A percentile compares a stretch with the other conserved stretches of the same genome.
These are phyloP conservation scores for Malassezia pachydermatis DNA, from an alignment of 1,284 basidiomycete species.

Conservation along the genomic window DNA sequence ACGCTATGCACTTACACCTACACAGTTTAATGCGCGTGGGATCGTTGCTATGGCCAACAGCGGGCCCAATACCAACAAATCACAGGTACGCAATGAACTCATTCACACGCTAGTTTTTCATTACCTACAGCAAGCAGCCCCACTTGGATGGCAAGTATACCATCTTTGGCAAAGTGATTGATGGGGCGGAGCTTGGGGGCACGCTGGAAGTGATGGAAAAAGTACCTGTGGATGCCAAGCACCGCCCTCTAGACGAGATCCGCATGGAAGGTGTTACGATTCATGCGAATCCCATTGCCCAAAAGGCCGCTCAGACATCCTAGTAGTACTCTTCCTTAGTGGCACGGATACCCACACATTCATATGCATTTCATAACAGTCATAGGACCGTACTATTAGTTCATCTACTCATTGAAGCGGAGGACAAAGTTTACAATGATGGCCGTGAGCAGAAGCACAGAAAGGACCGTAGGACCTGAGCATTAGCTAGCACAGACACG, in stretches of 20 bases:
- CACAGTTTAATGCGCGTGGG: constrained; percentile 35
- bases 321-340: too few species aligned
- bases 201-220: constrained; percentile 55
- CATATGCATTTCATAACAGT: too few species aligned
- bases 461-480: constrained; percentile 43
- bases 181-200: constrained; percentile 37
- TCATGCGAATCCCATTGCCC: constrained; percentile 87
- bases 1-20: constrained; percentile 5
- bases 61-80: constrained; percentile 41
- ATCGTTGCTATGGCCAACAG: constrained; percentile 46
- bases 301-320: constrained; percentile 49
- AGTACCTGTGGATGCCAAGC: constrained; percentile 79
- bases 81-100: constrained; percentile 12
- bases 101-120: constrained; percentile 33
- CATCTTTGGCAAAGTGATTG: constrained; percentile 43
- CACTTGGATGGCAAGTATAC: constrained; percentile 44
- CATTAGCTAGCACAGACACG: too few species aligned
- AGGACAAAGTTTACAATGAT: constrained; percentile 48
- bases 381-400: too few species aligned
- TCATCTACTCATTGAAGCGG: constrained; percentile 35
- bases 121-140: constrained; percentile 39
- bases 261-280: constrained; percentile 73
- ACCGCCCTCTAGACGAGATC: constrained; percentile 74
- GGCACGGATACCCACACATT: too few species aligned
- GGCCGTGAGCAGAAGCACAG: constrained; percentile 45